Percentiles rank a stretch among this genome's conserved stretches.
Evolutionary conservation across 495 filamentous ascomycete species (phyloP).

Genomic region (Parathielavia appendiculata): DNA sequence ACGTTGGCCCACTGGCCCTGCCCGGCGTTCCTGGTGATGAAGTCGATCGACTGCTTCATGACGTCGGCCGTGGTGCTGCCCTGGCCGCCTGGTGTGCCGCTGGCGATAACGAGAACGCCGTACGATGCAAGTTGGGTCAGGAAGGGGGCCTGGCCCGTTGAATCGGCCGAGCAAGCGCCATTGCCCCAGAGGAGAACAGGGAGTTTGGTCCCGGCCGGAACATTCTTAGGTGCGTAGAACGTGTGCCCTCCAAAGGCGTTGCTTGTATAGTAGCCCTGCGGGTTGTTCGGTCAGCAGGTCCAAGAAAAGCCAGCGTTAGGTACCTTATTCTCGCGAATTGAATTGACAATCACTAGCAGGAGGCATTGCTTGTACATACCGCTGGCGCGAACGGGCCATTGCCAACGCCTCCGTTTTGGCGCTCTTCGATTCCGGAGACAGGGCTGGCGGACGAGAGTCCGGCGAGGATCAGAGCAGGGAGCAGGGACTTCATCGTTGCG

Average conservation of each 20-base stretch:
- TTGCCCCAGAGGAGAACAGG: constrained; percentile 35
- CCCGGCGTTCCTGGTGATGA: constrained; percentile 2
- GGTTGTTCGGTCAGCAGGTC: neutral
- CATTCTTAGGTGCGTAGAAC: neutral
- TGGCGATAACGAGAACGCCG: constrained; percentile 31
- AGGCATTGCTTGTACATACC: neutral
- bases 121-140: constrained; percentile 28
- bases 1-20: constrained; percentile 19
- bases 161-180: constrained; percentile 31
- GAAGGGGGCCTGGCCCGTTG: constrained; percentile 12
- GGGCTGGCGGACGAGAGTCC: constrained; percentile 2
- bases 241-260: neutral
- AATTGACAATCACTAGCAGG: neutral
- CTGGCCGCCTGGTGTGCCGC: constrained; percentile 23
- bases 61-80: constrained; percentile 21
- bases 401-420: neutral
- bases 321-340: no score
- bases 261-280: neutral
- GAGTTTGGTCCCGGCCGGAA: constrained; percentile 20
- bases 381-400: neutral
- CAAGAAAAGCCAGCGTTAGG: neutral
- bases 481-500: neutral
- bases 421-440: neutral
- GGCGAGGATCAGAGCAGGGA: neutral
- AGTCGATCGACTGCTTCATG: constrained; percentile 28